Percentiles rank a stretch among this genome's conserved stretches.
phyloP scores from a whole-genome alignment of 768 basidiomycete genomes.

The Gymnopilus dilepis region DNA sequence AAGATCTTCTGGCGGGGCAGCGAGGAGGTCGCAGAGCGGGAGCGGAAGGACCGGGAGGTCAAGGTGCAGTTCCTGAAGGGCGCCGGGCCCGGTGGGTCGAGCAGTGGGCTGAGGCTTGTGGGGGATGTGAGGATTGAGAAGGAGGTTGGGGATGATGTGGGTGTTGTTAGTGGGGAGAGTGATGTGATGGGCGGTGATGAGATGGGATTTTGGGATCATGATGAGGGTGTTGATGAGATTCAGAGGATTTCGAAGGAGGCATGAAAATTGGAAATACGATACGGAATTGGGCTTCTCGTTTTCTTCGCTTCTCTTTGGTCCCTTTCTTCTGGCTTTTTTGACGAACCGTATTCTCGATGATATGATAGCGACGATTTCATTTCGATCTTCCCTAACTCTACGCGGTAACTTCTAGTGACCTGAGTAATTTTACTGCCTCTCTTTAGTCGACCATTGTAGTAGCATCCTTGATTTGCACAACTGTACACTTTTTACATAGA shows the following conservation, averaged over 20 bases:
- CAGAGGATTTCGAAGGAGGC: slow-evolving; percentile 66
- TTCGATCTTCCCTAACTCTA: too few relatives aligned
- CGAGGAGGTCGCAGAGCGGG: slow-evolving; percentile 62
- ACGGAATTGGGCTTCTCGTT: too few relatives aligned
- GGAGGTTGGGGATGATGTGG: slow-evolving; percentile 35
- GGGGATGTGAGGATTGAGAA: slow-evolving; percentile 28
- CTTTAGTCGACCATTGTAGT: too few relatives aligned
- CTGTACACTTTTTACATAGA: too few relatives aligned
- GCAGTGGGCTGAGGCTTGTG: slow-evolving; percentile 16
- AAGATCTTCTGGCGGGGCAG: slow-evolving; percentile 80
- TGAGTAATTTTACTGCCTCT: too few relatives aligned
- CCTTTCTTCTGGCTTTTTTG: not conserved
- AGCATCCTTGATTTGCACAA: too few relatives aligned
- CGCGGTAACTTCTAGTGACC: too few relatives aligned
- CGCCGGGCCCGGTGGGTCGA: slow-evolving; percentile 5
- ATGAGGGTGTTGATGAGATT: slow-evolving; percentile 80
- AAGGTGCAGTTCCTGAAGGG: slow-evolving; percentile 45
- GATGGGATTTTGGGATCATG: slow-evolving; percentile 67
- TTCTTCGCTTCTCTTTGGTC: not conserved
- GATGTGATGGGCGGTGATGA: slow-evolving; percentile 28
- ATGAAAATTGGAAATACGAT: too few relatives aligned
- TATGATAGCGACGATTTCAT: too few relatives aligned
- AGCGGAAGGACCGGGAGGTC: slow-evolving; percentile 56
- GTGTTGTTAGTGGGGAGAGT: slow-evolving; percentile 29
- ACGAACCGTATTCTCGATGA: not conserved